phyloP scores from a whole-genome alignment of 108 stramenopile genomes.

The Skeletonema potamos region DNA sequence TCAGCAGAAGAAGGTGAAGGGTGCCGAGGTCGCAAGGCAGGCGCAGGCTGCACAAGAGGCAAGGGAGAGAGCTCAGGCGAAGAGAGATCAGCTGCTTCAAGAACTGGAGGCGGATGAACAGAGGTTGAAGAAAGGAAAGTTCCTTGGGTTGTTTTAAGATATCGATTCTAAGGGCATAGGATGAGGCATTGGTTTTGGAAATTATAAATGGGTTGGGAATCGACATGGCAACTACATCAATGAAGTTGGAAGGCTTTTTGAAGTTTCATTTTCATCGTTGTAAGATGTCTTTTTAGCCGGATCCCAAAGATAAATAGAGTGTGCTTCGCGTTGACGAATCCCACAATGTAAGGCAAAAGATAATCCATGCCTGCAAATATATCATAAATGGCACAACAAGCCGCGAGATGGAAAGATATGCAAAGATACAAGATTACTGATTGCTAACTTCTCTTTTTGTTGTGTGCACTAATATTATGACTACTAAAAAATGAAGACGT shows the following conservation, averaged over 20 bases:
- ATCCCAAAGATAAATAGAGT: neutral
- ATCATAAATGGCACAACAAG: neutral
- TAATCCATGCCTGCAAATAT: neutral
- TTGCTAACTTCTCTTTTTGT: neutral
- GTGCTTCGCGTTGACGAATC: neutral
- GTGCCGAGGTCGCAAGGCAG: slow-evolving; percentile 61
- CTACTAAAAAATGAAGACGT: neutral
- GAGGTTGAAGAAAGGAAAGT: slow-evolving; percentile 84
- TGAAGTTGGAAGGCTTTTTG: neutral
- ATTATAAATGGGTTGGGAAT: neutral
- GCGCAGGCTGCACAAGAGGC: slow-evolving; percentile 72
- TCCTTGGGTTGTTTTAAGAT: slow-evolving; percentile 80
- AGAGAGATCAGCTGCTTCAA: slow-evolving; percentile 73
- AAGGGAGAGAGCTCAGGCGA: slow-evolving; percentile 67
- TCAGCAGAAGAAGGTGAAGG: slow-evolving; percentile 59
- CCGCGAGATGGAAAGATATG: neutral
- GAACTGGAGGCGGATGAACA: slow-evolving; percentile 83
- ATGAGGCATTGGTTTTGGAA: neutral
- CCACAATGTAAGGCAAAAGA: neutral
- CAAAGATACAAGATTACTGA: neutral
- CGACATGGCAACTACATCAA: neutral
- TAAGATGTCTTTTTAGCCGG: neutral
- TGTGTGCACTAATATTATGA: neutral
- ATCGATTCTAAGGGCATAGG: neutral
- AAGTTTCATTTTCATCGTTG: neutral